Evolutionary conservation across 345 rosid genomes (phyloP).

Genomic region (Garcia nutans): DNA sequence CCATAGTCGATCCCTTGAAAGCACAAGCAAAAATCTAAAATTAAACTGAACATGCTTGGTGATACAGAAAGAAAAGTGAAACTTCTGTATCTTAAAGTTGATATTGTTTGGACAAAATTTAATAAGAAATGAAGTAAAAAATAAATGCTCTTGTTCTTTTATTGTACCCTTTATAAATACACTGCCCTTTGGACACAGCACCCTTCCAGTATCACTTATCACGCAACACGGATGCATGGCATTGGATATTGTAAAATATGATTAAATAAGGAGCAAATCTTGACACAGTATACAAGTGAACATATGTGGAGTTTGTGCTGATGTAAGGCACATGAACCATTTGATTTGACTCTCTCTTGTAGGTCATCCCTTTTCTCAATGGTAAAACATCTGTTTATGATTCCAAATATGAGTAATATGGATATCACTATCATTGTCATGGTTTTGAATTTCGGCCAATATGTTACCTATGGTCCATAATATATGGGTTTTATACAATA

Average conservation of each 20-base stretch:
- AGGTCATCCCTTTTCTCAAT: not conserved
- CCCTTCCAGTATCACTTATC: not conserved
- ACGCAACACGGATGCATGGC: not conserved
- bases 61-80: conserved; percentile 10
- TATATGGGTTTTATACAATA: too few relatives aligned
- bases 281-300: not conserved
- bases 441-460: too few relatives aligned
- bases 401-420: not conserved
- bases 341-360: not conserved
- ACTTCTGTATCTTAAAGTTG: not conserved
- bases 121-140: not conserved
- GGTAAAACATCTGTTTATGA: too few relatives aligned
- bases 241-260: conserved; percentile 2
- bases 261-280: not conserved
- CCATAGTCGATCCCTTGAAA: not conserved
- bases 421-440: too few relatives aligned
- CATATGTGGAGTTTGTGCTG: not conserved
- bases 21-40: not conserved
- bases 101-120: not conserved
- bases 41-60: not conserved
- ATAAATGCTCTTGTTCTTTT: not conserved
- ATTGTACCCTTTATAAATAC: not conserved
- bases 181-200: not conserved
- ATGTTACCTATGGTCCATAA: too few relatives aligned
- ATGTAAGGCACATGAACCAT: not conserved